These are phyloP conservation scores for Saksenaea vasiformis DNA, from an alignment of 371 early-diverging fungal species.

Conservation along the genomic window DNA sequence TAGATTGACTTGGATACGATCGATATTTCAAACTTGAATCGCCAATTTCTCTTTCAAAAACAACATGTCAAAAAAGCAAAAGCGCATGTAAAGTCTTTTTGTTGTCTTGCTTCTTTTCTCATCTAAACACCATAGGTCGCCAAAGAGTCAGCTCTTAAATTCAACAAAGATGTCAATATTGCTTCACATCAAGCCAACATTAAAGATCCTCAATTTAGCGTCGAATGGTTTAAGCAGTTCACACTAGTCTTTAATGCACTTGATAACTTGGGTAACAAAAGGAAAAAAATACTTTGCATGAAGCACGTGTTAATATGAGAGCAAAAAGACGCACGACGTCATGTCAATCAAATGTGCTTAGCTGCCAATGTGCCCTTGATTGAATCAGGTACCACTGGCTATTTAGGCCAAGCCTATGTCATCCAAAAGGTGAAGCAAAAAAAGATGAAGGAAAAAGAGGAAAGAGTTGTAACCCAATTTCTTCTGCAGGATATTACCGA, in stretches of 20 bases:
- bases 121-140: conserved; percentile 60
- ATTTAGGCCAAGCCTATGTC: conserved; percentile 93
- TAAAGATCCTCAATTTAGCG: conserved; percentile 77
- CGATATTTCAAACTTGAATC: conserved; percentile 97
- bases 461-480: too few species aligned
- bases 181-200: conserved; percentile 83
- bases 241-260: conserved; percentile 97
- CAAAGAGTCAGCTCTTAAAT: conserved; percentile 73
- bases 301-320: background rate
- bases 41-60: conserved; percentile 97
- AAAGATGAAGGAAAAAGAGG: background rate
- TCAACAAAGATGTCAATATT: conserved; percentile 83
- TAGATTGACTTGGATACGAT: conserved; percentile 98
- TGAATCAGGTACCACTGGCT: conserved; percentile 98
- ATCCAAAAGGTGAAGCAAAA: conserved; percentile 63
- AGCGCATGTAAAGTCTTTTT: conserved; percentile 60
- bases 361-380: conserved; percentile 88
- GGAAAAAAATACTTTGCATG: background rate
- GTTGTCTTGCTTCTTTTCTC: background rate
- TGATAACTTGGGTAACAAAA: conserved; percentile 89
- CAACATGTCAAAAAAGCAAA: conserved; percentile 95
- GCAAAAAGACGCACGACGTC: conserved; percentile 82
- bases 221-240: conserved; percentile 91
- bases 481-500: conserved; percentile 63
- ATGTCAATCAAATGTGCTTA: conserved; percentile 97